Base-by-base conservation (phyloP, 1,284 basidiomycete species). In the Sanghuangporus baumii region DNA sequence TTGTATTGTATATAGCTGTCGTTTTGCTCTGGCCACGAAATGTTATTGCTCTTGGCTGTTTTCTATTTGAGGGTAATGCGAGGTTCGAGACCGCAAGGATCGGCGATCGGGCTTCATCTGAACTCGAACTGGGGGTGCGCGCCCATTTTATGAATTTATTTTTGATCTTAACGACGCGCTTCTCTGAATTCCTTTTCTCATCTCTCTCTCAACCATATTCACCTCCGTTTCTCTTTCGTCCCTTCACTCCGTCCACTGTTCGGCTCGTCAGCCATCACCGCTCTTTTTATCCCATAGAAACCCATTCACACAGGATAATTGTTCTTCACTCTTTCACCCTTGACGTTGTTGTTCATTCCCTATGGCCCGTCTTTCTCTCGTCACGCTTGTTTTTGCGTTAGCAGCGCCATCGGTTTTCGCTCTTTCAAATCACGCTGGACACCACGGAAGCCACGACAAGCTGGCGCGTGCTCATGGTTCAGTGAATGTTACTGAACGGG, bases 221-320 rank as follows among this genome's bases (percentile, higher is more conserved):
- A 58, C 16, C 59, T 18, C 43, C 9, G 57, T 20, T 51, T 43
- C 34, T 40, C 8, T 7, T 31, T 36, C 43, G 43, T 26, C 14
- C n/a, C 16, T 14, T 40, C 23, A 40, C n/a, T 34, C 56, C 50
- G n/a, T 26, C 61, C 20, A 6, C 48, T 38, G 14, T 38, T 34
- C 20, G 55, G 61, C 61, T 46, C 43, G 56, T 51, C 55, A 48
- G 58, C 52, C 50, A 55, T 48, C 57, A 58, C 52, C 36, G 43
- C 51, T 57, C 62, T 38, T 60, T 64, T 41, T 36, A 18, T 26
- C 23, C 36, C 20, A 38, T 54, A 54, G 37, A 37, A 23, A 37
- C 47, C 36, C 40, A 20, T 31, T n/a, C 31, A 51, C 16, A 9
- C n/a, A n/a, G 16, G 50, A 20, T 50, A 9, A 50, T 7, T 55